Evolutionary conservation across 2,329 filamentous ascomycete genomes (phyloP).

Genomic region (Aspergillus sojae): DNA sequence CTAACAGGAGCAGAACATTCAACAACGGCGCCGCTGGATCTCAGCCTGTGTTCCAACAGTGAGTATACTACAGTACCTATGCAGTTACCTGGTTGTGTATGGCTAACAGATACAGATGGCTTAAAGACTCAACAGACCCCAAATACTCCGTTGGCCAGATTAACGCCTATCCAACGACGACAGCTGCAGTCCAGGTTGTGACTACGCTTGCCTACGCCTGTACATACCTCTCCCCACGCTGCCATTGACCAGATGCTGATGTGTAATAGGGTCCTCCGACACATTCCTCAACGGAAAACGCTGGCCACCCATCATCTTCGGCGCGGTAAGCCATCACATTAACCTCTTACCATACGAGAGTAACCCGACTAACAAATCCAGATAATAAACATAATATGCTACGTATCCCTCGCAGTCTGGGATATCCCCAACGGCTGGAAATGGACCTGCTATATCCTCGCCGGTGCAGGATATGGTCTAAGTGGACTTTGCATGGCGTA

Average conservation of each 20-base stretch:
- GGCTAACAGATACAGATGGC: conserved; percentile 15
- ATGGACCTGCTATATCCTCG: conserved; percentile 65
- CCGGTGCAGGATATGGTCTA: conserved; percentile 50
- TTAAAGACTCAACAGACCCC: conserved; percentile 41
- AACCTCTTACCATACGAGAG: background rate
- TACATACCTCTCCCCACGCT: conserved; percentile 14
- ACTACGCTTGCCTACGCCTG: conserved; percentile 65
- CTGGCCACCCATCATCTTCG: conserved; percentile 67
- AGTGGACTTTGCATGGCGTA: conserved; percentile 55
- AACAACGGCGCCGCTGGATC: conserved; percentile 59
- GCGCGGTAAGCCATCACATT: conserved; percentile 39
- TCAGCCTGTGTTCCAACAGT: conserved; percentile 61
- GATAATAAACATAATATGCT: conserved; percentile 47
- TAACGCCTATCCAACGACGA: conserved; percentile 63
- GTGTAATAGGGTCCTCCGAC: conserved; percentile 58
- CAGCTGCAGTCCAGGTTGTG: conserved; percentile 57
- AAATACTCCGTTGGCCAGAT: conserved; percentile 51
- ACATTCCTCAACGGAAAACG: conserved; percentile 59
- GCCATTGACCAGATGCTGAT: too few relatives aligned
- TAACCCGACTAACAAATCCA: conserved; percentile 6
- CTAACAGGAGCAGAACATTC: conserved; percentile 48
- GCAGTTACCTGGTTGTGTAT: accelerated
- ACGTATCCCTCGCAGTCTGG: conserved; percentile 52
- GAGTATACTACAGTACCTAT: background rate
- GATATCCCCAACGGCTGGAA: conserved; percentile 59